Base-by-base conservation (phyloP, 2,329 filamentous ascomycete species). In the Sclerotinia subarctica region DNA sequence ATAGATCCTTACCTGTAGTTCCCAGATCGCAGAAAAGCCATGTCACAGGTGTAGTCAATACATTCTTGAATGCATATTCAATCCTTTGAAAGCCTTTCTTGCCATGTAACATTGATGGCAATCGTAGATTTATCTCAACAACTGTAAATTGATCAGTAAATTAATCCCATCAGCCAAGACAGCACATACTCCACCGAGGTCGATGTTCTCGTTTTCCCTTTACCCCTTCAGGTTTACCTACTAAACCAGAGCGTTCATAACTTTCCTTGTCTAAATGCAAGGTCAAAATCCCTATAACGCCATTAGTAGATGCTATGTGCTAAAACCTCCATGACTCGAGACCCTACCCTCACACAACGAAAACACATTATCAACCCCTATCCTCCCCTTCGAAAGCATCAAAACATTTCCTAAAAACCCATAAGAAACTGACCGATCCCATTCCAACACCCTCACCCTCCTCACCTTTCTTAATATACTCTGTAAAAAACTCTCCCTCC, bases 171-270 rank as follows among this genome's bases (percentile, higher is more conserved):
- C 38, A 64, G 17, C 21, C 32, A 21, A 17, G 8, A 59, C 4
- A 52, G 21, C 46, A 77, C 84, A 64, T 83, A 95, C 92, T 77
- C 84, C 91, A 98, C 78, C 92, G 84, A 66, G 88, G 86, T 76
- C 90, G 93, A 58, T 85, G 75, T 1, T 84, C 83, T 26, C 86
- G 81, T 69, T 81, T 82, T 8, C 86, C 86, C 72, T 88, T 88
- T 54, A 80, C 79, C 2, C 85, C 85, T 67, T 87, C 81, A 24
- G 90, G 85, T 71, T 88, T 88, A 0, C 94, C 94, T 0, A 88
- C 86, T 0, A 99, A 82, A 0, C 95, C 95, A 58, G 90, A 88
- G 59, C 89, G 85, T 78, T 98, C 93, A 78, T 94, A 97, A 0
- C 86, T 88, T 66, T 93, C 88, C 73, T 90, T 93, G 71, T 93